These are phyloP conservation scores for Xanthoparmelia taractica DNA, from an alignment of 495 filamentous ascomycete genomes.

Conservation along the genomic window DNA sequence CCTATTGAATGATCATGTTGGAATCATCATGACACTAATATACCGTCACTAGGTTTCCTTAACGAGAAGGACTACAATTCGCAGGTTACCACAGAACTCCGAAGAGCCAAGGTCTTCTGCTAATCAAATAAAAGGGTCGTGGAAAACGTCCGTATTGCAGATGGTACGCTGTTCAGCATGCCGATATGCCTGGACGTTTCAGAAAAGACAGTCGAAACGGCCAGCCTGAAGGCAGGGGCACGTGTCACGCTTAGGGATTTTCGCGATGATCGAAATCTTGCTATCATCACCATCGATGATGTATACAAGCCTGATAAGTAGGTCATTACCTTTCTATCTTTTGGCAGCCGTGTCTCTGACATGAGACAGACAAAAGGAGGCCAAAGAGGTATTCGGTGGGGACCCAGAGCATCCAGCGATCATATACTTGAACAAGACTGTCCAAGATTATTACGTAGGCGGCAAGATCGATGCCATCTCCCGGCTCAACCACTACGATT, in stretches of 20 bases:
- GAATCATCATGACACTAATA: slow-evolving; percentile 32
- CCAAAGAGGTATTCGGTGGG: slow-evolving; percentile 88
- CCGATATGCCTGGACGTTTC: slow-evolving; percentile 89
- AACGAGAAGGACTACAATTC: slow-evolving; percentile 91
- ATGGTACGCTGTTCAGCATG: slow-evolving; percentile 92
- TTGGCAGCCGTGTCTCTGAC: slow-evolving; percentile 31
- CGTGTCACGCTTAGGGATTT: slow-evolving; percentile 87
- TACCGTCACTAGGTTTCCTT: slow-evolving; percentile 69
- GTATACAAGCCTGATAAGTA: slow-evolving; percentile 96
- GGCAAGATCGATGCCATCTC: slow-evolving; percentile 93
- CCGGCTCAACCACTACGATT: slow-evolving; percentile 95
- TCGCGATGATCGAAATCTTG: slow-evolving; percentile 90
- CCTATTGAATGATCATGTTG: slow-evolving; percentile 8
- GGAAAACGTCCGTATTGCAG: slow-evolving; percentile 70
- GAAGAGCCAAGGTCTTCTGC: slow-evolving; percentile 12
- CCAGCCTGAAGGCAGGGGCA: slow-evolving; percentile 66
- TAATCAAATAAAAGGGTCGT: slow-evolving; percentile 59
- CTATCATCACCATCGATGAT: slow-evolving; percentile 92
- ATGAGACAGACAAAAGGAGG: slow-evolving; percentile 65
- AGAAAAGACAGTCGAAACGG: slow-evolving; percentile 60
- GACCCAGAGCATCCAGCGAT: slow-evolving; percentile 90
- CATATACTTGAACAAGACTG: slow-evolving; percentile 72
- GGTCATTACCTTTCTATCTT: slow-evolving; percentile 26
- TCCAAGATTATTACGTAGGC: slow-evolving; percentile 84
- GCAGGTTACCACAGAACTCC: slow-evolving; percentile 42